Evolutionary conservation across 768 basidiomycete genomes (phyloP).

Genomic region (Boletus patriciae): DNA sequence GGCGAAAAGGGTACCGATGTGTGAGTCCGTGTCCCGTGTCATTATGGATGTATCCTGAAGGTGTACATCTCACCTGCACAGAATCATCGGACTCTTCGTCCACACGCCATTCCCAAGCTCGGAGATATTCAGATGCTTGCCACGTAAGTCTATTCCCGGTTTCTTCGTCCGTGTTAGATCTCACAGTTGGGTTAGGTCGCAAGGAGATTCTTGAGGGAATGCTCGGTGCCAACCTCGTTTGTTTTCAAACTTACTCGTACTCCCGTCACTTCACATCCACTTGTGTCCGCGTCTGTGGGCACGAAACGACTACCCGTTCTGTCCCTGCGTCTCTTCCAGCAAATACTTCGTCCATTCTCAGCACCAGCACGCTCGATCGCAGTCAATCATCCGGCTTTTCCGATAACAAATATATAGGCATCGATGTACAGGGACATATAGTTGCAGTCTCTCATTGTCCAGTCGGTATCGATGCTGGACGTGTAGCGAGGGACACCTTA

Average conservation of each 20-base stretch:
- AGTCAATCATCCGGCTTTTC: background rate
- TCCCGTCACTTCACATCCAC: slow-evolving; percentile 92
- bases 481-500: slow-evolving; percentile 81
- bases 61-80: background rate
- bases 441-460: slow-evolving; percentile 87
- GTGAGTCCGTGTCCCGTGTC: slow-evolving; percentile 12
- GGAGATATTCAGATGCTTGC: slow-evolving; percentile 93
- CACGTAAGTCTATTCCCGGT: slow-evolving; percentile 52
- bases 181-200: slow-evolving; percentile 49
- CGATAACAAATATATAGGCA: slow-evolving; percentile 38
- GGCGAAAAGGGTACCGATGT: slow-evolving; percentile 30
- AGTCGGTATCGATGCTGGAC: slow-evolving; percentile 91
- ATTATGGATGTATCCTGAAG: background rate
- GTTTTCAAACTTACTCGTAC: slow-evolving; percentile 98
- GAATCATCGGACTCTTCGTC: slow-evolving; percentile 85
- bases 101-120: slow-evolving; percentile 98
- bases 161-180: background rate
- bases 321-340: background rate
- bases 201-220: slow-evolving; percentile 97
- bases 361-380: slow-evolving; percentile 5
- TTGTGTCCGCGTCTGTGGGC: slow-evolving; percentile 94
- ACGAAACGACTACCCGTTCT: slow-evolving; percentile 62
- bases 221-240: slow-evolving; percentile 94
- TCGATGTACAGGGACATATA: slow-evolving; percentile 87
- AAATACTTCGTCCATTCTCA: slow-evolving; percentile 8